Percentiles rank a stretch among this genome's conserved stretches.
These are phyloP conservation scores for Tilletia setariae DNA, from an alignment of 1,284 basidiomycete genomes.

Conservation along the genomic window DNA sequence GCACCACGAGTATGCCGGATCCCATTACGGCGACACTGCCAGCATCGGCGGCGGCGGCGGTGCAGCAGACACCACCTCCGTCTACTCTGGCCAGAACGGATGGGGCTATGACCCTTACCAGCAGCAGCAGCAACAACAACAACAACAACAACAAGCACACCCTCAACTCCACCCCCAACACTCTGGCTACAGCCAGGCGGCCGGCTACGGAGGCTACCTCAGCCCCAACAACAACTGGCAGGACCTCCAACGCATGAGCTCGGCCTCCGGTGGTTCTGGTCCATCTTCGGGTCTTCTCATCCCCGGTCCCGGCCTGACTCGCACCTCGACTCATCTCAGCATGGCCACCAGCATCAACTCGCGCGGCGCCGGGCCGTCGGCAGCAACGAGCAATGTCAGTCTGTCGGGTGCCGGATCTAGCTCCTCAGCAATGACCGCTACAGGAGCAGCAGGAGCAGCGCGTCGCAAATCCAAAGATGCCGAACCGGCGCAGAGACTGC, in stretches of 20 bases:
- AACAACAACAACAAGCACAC: neutral
- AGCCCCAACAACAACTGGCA: neutral
- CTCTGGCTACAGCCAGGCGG: neutral
- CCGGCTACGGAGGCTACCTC: neutral
- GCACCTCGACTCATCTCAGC: constrained; percentile 14
- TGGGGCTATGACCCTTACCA: constrained; percentile 5
- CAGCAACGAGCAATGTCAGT: neutral
- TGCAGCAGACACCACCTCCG: neutral
- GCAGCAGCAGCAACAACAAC: neutral
- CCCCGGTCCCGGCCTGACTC: neutral
- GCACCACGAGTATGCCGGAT: constrained; percentile 3
- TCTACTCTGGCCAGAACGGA: neutral
- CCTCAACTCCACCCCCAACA: neutral
- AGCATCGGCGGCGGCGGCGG: neutral
- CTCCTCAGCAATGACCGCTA: too few relatives aligned
- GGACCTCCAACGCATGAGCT: constrained; percentile 7
- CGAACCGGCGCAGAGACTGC: constrained; percentile 37
- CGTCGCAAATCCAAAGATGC: constrained; percentile 44
- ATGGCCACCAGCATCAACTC: neutral
- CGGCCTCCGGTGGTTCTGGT: neutral
- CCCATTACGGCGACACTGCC: neutral
- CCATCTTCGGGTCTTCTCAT: neutral
- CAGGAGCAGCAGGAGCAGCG: neutral
- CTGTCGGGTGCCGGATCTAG: neutral
- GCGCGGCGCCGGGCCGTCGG: neutral